These are phyloP conservation scores for Erysiphe pulchra DNA, from an alignment of 2,329 filamentous ascomycete genomes.

Conservation along the genomic window DNA sequence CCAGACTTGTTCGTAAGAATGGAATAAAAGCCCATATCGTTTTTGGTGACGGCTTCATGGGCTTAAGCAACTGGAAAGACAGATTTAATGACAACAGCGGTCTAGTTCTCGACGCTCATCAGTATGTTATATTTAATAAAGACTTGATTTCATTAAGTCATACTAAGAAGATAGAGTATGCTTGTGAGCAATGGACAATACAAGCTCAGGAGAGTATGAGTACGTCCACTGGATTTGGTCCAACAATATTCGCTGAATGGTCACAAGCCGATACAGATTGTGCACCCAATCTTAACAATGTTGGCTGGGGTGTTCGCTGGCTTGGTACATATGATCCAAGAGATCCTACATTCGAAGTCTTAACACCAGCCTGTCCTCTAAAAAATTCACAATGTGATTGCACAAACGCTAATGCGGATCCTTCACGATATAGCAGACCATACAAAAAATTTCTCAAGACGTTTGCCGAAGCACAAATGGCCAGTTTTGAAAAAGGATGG, in stretches of 20 bases:
- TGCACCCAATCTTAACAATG: conserved; percentile 63
- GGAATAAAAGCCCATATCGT: conserved; percentile 48
- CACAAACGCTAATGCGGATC: conserved; percentile 46
- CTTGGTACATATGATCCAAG: conserved; percentile 44
- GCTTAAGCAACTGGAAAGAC: conserved; percentile 72
- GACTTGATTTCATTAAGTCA: conserved; percentile 62
- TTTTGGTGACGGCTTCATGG: conserved; percentile 88
- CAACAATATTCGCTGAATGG: conserved; percentile 90
- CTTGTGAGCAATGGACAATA: conserved; percentile 46
- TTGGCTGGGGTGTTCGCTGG: conserved; percentile 73
- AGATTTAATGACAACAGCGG: conserved; percentile 39
- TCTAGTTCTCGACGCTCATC: conserved; percentile 77
- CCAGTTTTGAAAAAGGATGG: conserved; percentile 73
- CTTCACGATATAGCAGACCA: conserved; percentile 35
- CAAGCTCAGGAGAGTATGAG: conserved; percentile 1
- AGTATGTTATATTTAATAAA: conserved; percentile 94
- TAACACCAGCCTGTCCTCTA: conserved; percentile 50
- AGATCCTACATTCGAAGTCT: conserved; percentile 8
- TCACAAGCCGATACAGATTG: conserved; percentile 95
- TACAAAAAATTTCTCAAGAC: conserved; percentile 73
- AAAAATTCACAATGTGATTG: conserved; percentile 44
- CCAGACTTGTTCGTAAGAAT: conserved; percentile 47
- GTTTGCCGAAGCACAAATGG: conserved; percentile 92
- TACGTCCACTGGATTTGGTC: conserved; percentile 51
- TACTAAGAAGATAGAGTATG: conserved; percentile 59